Evolutionary conservation across 352 stramenopile genomes (phyloP).

Genomic region (Globisporangium heterothallicum): DNA sequence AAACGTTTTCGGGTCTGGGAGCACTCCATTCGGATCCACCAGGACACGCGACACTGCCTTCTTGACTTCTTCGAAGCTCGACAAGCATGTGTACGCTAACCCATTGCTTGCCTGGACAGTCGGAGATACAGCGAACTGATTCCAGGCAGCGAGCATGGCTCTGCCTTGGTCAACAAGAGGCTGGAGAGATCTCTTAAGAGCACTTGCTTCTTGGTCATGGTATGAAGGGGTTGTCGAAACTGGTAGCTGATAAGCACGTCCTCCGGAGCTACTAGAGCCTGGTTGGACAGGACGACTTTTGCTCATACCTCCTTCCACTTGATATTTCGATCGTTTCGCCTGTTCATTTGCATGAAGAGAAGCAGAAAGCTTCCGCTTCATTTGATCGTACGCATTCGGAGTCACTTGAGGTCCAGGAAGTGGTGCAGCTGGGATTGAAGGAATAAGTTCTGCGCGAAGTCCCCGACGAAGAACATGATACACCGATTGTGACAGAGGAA

Average conservation of each 20-base stretch:
- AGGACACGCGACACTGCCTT: slow-evolving; percentile 64
- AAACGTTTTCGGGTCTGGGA: slow-evolving; percentile 57
- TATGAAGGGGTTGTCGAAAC: slow-evolving; percentile 13
- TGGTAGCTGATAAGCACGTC: slow-evolving; percentile 6
- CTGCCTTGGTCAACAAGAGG: slow-evolving; percentile 57
- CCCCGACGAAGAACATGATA: slow-evolving; percentile 25
- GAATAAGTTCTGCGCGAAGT: slow-evolving; percentile 7
- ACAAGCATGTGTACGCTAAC: slow-evolving; percentile 57
- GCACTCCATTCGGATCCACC: slow-evolving; percentile 31
- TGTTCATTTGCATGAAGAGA: slow-evolving; percentile 8
- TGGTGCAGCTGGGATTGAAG: neutral
- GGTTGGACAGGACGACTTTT: neutral
- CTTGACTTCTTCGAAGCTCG: slow-evolving; percentile 79
- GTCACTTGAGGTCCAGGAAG: slow-evolving; percentile 5
- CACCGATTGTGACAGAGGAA: slow-evolving; percentile 41
- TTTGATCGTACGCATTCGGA: slow-evolving; percentile 12
- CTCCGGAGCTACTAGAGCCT: neutral
- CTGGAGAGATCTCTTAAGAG: slow-evolving; percentile 49
- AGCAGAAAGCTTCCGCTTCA: slow-evolving; percentile 15
- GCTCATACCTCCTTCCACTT: neutral
- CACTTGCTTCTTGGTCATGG: neutral
- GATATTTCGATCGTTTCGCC: slow-evolving; percentile 14
- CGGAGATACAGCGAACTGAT: slow-evolving; percentile 50
- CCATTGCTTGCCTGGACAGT: slow-evolving; percentile 49
- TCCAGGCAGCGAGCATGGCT: slow-evolving; percentile 72